Evolutionary conservation across 2,329 filamentous ascomycete species (phyloP), one percentile per base, ranked within the genome.

Genomic region (Fusarium goolgardi): DNA sequence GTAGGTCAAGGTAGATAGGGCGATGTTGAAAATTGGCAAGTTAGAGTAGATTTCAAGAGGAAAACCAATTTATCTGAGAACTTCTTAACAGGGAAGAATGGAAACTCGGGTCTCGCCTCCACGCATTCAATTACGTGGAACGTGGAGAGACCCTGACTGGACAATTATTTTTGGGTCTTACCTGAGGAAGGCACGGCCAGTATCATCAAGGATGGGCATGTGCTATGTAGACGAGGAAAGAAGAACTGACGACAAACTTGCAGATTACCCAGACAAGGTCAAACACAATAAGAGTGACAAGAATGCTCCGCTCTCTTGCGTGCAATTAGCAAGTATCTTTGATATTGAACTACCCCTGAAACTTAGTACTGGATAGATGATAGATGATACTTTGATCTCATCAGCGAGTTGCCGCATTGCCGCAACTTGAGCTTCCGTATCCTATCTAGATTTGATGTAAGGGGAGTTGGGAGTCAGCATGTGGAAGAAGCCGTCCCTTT

Each of bases 81-180:
- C 7, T 21, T 39, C 21, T 25, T 18, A 18, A 27, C 23, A 13
- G 46, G 46, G 16, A 32, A 41, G 52, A 46, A 25, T 18, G 21
- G 27, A 53, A 63, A 44, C 18, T 50, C 23, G 23, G 34, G 47
- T 40, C 47, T 51, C 47, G 47, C 47, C 47, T 65, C 60, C 50
- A 66, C 39, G 27, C 32, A 27, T 29, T 41, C 61, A 63, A 67
- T 67, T 64, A 69, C 65, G 62, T 69, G 65, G 66, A 69, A 67
- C 66, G 49, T 58, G 56, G 65, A 69, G 52, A 69, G 59, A 49
- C 61, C 32, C 65, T 58, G 29, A 65, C 61, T 66, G 51, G 52
- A 61, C 41, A 45, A 51, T 40, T 37, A 35, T 23, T 34, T 49
- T 50, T 35, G 32, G 32, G 31, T 25, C 47, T 51, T n/a, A 51